phyloP scores from a whole-genome alignment of 345 rosid species.

The Gossypium arboreum region DNA sequence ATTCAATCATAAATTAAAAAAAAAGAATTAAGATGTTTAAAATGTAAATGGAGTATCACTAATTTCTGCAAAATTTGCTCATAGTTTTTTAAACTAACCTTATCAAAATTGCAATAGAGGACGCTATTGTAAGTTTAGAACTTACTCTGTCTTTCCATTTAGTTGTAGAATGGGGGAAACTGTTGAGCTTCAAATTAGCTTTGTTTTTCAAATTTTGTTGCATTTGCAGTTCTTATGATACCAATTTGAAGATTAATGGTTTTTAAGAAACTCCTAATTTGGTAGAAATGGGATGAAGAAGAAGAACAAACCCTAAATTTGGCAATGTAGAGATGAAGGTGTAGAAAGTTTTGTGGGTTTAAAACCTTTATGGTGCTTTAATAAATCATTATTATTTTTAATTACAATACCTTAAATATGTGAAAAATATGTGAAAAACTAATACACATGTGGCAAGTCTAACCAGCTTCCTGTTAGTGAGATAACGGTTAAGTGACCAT shows the following conservation, averaged over 20 bases:
- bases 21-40: neutral
- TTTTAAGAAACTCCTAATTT: neutral
- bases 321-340: too few species aligned
- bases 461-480: too few species aligned
- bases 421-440: too few species aligned
- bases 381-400: too few species aligned
- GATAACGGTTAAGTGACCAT: too few species aligned
- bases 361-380: too few species aligned
- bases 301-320: too few species aligned
- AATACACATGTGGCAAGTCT: too few species aligned
- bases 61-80: constrained; percentile 28
- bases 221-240: neutral
- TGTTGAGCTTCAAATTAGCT: neutral
- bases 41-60: constrained; percentile 31
- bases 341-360: too few species aligned
- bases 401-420: too few species aligned
- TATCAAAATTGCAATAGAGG: neutral
- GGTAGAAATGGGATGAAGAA: too few species aligned
- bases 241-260: neutral
- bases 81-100: neutral
- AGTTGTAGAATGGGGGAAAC: neutral
- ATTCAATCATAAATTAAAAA: neutral
- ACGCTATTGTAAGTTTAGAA: neutral
- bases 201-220: neutral
- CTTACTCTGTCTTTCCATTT: neutral